phyloP scores from a whole-genome alignment of 2,329 filamentous ascomycete species.

The Alternaria alternata region DNA sequence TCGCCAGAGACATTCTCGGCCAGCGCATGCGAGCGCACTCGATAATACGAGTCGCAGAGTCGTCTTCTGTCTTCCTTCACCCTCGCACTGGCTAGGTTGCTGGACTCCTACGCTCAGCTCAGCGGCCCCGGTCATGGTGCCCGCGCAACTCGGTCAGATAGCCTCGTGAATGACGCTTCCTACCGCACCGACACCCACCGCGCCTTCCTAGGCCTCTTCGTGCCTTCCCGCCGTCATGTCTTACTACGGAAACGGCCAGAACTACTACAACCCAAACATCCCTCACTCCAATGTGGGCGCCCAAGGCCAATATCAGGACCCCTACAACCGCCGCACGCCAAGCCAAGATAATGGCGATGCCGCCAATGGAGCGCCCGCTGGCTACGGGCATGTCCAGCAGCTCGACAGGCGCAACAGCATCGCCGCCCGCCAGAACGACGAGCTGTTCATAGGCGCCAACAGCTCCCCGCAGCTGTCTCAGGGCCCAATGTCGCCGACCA shows the following conservation, averaged over 20 bases:
- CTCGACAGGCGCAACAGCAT: slow-evolving; percentile 49
- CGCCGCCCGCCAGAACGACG: slow-evolving; percentile 58
- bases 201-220: slow-evolving; percentile 20
- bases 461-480: slow-evolving; percentile 42
- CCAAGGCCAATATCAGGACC: slow-evolving; percentile 46
- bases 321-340: slow-evolving; percentile 63
- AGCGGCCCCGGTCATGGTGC: slow-evolving; percentile 45
- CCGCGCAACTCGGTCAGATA: slow-evolving; percentile 36
- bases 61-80: neutral
- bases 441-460: slow-evolving; percentile 66
- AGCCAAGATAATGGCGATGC: slow-evolving; percentile 84
- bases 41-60: slow-evolving; percentile 19
- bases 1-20: slow-evolving; percentile 7
- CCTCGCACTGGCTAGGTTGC: slow-evolving; percentile 19
- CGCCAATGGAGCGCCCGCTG: slow-evolving; percentile 56
- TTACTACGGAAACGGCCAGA: slow-evolving; percentile 64
- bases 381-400: slow-evolving; percentile 40
- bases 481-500: slow-evolving; percentile 40
- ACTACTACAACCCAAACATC: slow-evolving; percentile 57
- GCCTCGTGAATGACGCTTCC: slow-evolving; percentile 49
- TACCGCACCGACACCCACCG: slow-evolving; percentile 28
- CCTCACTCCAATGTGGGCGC: slow-evolving; percentile 53
- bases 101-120: slow-evolving; percentile 27
- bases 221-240: slow-evolving; percentile 56
- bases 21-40: slow-evolving; percentile 26